Conservation (phyloP, 805 yeast species). For the Saturnispora saitoi region DNA sequence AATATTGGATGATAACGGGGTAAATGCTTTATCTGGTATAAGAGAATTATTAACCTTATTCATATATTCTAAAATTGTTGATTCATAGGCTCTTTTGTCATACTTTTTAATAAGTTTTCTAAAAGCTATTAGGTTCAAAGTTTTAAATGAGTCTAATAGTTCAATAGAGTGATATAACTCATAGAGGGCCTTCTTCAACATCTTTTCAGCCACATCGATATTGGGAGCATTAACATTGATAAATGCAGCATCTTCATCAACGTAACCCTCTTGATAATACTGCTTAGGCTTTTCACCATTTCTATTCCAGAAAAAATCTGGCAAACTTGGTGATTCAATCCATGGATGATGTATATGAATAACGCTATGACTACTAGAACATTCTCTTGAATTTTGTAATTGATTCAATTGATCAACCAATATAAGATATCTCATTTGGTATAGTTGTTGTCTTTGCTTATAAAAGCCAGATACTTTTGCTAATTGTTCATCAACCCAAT, state of each 20-base stretch:
- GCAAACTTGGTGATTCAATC: slow-evolving; percentile 29
- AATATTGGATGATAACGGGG: slow-evolving; percentile 21
- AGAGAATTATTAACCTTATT: slow-evolving; percentile 45
- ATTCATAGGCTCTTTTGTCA: slow-evolving; percentile 58
- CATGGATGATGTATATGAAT: slow-evolving; percentile 2
- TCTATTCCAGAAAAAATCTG: slow-evolving; percentile 28
- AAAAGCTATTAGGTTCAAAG: slow-evolving; percentile 77
- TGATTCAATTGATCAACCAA: slow-evolving; percentile 63
- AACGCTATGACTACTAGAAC: background rate
- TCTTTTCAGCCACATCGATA: slow-evolving; percentile 45
- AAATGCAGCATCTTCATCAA: slow-evolving; percentile 15
- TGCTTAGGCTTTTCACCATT: slow-evolving; percentile 25
- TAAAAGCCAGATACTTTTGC: slow-evolving; percentile 54
- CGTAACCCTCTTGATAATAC: slow-evolving; percentile 26
- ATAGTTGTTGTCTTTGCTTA: slow-evolving; percentile 49
- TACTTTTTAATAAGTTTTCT: slow-evolving; percentile 84
- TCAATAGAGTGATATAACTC: slow-evolving; percentile 70
- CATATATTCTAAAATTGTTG: slow-evolving; percentile 41
- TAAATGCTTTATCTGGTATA: background rate
- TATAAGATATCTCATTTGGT: slow-evolving; percentile 46
- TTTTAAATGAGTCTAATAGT: slow-evolving; percentile 57
- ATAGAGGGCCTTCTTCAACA: slow-evolving; percentile 56
- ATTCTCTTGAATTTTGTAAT: slow-evolving; percentile 26
- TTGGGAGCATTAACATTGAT: slow-evolving; percentile 8
- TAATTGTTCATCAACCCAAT: slow-evolving; percentile 61